phyloP scores from a whole-genome alignment of 1,284 basidiomycete genomes.

The Schizophyllum commune region DNA sequence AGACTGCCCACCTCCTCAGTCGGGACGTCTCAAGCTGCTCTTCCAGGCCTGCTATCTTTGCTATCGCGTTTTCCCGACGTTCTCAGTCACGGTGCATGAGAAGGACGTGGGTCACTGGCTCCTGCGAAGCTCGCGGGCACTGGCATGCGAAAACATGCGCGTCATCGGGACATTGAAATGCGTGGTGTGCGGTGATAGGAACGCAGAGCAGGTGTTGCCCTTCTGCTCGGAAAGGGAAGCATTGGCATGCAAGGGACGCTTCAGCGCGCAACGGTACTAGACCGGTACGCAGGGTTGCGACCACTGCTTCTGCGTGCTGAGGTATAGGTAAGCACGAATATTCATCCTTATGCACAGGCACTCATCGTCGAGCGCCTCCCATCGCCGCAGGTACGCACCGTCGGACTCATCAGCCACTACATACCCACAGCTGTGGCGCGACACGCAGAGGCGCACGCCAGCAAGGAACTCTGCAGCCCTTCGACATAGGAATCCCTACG shows the following conservation, averaged over 20 bases:
- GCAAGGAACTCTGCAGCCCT: background rate
- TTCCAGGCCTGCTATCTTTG: background rate
- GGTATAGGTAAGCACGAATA: background rate
- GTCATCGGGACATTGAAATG: background rate
- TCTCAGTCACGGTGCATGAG: background rate
- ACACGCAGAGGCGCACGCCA: background rate
- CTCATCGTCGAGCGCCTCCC: background rate
- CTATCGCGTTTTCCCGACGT: background rate
- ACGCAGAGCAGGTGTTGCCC: background rate
- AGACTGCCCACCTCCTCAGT: too few species aligned
- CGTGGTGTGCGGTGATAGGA: background rate
- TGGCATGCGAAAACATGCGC: background rate
- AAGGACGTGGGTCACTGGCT: too few species aligned
- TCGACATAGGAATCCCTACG: background rate
- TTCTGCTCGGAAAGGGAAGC: background rate
- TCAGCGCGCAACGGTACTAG: too few species aligned
- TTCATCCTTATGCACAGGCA: background rate
- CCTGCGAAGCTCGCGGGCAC: too few species aligned
- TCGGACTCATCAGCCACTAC: background rate
- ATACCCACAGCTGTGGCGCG: background rate
- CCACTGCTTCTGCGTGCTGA: too few species aligned
- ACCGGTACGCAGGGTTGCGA: too few species aligned
- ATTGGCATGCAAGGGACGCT: too few species aligned
- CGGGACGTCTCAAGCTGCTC: too few species aligned
- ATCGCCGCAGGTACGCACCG: background rate